These are phyloP conservation scores for Lentithecium fluviatile DNA, from an alignment of 495 filamentous ascomycete species.

Conservation along the genomic window DNA sequence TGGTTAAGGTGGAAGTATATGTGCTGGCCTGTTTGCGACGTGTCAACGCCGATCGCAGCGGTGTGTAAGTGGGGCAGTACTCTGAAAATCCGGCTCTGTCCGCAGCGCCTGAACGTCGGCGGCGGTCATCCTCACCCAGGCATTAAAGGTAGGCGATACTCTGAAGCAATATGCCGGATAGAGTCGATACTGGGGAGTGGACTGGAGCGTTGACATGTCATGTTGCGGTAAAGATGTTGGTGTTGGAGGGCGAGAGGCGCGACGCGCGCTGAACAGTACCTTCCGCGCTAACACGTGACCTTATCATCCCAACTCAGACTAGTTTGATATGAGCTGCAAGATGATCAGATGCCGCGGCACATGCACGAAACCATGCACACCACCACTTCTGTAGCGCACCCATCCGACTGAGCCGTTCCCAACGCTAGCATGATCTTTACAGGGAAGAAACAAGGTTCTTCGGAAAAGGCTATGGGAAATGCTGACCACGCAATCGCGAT, in stretches of 20 bases:
- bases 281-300: slow-evolving; percentile 17
- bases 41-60: not conserved
- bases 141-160: slow-evolving; percentile 76
- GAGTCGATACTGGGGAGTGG: slow-evolving; percentile 45
- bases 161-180: slow-evolving; percentile 86
- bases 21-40: slow-evolving; percentile 55
- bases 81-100: slow-evolving; percentile 63
- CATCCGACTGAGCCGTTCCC: slow-evolving; percentile 26
- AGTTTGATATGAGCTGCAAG: not conserved
- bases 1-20: slow-evolving; percentile 83
- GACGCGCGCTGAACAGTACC: slow-evolving; percentile 4
- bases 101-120: slow-evolving; percentile 64
- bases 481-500: not conserved
- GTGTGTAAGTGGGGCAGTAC: slow-evolving; percentile 44
- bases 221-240: slow-evolving; percentile 16
- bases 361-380: slow-evolving; percentile 17
- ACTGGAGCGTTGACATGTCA: slow-evolving; percentile 52
- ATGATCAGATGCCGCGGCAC: slow-evolving; percentile 7
- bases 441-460: slow-evolving; percentile 28
- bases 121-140: slow-evolving; percentile 78
- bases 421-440: not conserved
- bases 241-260: slow-evolving; percentile 5
- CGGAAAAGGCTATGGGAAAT: not conserved
- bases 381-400: not conserved
- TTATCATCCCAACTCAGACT: no score